Evolutionary conservation across 1,284 basidiomycete species (phyloP).

Genomic region (Leccinum pachyderme): DNA sequence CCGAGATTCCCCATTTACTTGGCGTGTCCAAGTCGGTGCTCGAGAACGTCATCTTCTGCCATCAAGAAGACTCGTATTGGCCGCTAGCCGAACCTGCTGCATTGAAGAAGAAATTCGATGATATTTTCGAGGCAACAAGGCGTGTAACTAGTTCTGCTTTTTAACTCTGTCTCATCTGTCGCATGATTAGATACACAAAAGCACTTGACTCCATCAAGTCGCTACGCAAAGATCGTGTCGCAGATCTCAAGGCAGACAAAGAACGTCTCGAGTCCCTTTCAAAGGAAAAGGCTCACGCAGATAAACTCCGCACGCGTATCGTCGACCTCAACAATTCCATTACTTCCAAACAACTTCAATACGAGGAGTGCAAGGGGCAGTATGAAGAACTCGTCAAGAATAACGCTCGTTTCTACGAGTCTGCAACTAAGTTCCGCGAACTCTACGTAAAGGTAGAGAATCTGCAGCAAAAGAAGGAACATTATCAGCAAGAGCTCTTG

Average conservation of each 20-base stretch:
- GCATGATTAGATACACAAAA: constrained; percentile 79
- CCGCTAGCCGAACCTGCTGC: constrained; percentile 89
- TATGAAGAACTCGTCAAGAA: constrained; percentile 68
- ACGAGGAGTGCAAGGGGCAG: constrained; percentile 67
- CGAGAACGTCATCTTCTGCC: constrained; percentile 99
- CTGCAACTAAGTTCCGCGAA: constrained; percentile 82
- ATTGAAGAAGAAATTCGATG: constrained; percentile 98
- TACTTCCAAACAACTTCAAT: constrained; percentile 70
- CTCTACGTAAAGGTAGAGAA: constrained; percentile 74
- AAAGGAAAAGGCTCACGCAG: constrained; percentile 84
- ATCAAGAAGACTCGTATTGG: constrained; percentile 99
- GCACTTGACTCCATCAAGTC: constrained; percentile 92
- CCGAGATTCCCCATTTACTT: constrained; percentile 89
- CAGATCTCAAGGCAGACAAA: constrained; percentile 92
- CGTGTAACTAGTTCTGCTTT: constrained; percentile 30
- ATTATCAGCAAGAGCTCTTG: constrained; percentile 53
- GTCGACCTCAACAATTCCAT: constrained; percentile 63
- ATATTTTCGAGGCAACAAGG: constrained; percentile 99
- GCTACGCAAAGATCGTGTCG: constrained; percentile 85
- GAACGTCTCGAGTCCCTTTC: constrained; percentile 82
- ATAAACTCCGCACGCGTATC: constrained; percentile 75
- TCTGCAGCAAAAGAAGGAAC: constrained; percentile 63
- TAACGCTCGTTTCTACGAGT: constrained; percentile 83
- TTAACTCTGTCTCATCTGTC: background rate
- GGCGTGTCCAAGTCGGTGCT: constrained; percentile 97